Evolutionary conservation across 306 rosid species (phyloP), one percentile per base, ranked within the genome.

Genomic region (Fragaria nilgerrensis): DNA sequence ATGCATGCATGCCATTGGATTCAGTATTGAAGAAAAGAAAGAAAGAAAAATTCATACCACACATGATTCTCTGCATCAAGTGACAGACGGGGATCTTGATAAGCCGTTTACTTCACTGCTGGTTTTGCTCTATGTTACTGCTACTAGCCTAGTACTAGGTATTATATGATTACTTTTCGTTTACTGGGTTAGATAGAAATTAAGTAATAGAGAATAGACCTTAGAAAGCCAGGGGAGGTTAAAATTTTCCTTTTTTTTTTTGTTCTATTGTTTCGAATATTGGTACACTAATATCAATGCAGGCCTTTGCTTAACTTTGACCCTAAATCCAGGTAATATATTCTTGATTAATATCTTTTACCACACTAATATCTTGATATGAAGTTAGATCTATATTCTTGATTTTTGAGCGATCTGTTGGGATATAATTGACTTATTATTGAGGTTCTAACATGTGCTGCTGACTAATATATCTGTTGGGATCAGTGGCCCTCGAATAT

Each of bases 1-100:
- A 80, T 49, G 62, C 29, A 76, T 71, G 70, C 48, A 78, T 76
- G 82, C 85, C 84, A 37, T 84, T 83, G 86, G 76, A 77, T 86
- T 81, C 84, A 84, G 88, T 79, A 78, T 61, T 55, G 82, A 77
- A 41, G 43, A 78, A 80, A 77, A 41, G 56, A 78, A 65, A 36
- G 70, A 65, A 34, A 36, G 70, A 9, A 8, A 16, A 34, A 7
- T 36, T 65, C 5, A 64, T 32, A 16, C 2, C 36, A 32, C 25
- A 64, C 39, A 8, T 64, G 23, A 65, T 50, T 58, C n/a, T 59
- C 64, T 74, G 75, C 77, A 37, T 85, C 45, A 65, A 65, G 77
- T 72, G 78, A 68, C 55, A 50, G 11, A 52, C 75, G 72, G 72
- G 20, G 14, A 10, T 65, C 81, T 70, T 44, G 66, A 74, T 41